Conservation (phyloP, 148 eudicot species). For the Gaultheria prostrata region DNA sequence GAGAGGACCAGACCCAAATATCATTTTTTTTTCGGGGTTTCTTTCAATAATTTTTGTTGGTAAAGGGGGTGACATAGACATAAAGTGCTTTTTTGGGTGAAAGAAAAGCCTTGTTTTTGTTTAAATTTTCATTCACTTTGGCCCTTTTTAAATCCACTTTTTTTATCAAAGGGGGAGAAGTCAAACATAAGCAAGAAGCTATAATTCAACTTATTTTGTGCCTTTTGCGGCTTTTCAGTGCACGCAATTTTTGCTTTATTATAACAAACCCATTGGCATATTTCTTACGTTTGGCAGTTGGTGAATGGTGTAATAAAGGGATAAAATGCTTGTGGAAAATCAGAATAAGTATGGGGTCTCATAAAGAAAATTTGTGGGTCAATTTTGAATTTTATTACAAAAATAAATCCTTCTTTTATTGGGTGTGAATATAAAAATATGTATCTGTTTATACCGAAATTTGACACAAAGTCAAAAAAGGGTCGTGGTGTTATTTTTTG, state of each 20-base stretch:
- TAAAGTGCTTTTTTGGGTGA: not conserved
- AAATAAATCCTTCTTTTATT: not conserved
- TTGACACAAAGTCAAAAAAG: no score
- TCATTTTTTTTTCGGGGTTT: not conserved
- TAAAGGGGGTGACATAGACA: not conserved
- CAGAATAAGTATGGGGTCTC: not conserved
- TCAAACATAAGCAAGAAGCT: conserved; percentile 11
- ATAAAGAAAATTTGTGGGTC: not conserved
- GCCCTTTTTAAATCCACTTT: conserved; percentile 7
- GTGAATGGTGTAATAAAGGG: not conserved
- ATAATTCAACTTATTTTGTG: not conserved
- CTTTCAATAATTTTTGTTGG: not conserved
- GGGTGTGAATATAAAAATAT: no score
- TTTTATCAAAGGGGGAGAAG: conserved; percentile 15
- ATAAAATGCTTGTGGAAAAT: not conserved
- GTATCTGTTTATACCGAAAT: no score
- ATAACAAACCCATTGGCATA: not conserved
- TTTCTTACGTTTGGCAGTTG: not conserved
- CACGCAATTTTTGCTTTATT: not conserved
- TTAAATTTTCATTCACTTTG: not conserved
- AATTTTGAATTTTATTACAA: not conserved
- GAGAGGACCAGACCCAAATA: not conserved
- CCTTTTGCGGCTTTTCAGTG: conserved; percentile 17
- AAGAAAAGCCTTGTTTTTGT: conserved; percentile 2
- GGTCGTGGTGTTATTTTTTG: no score